Evolutionary conservation across 352 stramenopile genomes (phyloP), one percentile per base, ranked within the genome.

Genomic region (Phytophthora sp.): DNA sequence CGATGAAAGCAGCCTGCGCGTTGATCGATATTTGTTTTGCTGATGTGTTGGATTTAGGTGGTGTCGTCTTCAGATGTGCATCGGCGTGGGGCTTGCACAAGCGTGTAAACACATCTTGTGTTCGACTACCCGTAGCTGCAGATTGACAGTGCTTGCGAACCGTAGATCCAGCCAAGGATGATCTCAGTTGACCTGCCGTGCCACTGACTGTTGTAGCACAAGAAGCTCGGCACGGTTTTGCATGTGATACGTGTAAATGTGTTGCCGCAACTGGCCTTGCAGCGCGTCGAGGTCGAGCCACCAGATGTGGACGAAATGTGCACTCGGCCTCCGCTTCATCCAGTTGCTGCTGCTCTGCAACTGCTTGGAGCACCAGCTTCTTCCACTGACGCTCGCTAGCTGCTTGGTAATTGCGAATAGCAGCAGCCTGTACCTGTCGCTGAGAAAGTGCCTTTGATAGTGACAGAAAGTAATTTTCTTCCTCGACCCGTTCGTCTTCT

Each of bases 361-460:
- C 43, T 11, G 42, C 55, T 35, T 65, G 62, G 4, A 75, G 55
- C 30, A 56, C 42, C 20, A 74, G 23, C 21, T 72, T 84, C 21
- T 74, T 80, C 69, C 70, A 83, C 27, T 61, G 32, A 4, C 74
- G 73, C 26, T 66, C 69, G 2, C 41, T 49, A 26, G 71, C 56
- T 30, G 66, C 59, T 46, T 64, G 54, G 23, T 75, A 79, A 34
- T 84, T 87, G 43, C 77, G 72, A 50, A 71, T 54, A 13, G 57
- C 53, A 46, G 75, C 77, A 18, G 62, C 55, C n/a, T 67, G 20
- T 8, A 82, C 60, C 10, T 43, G 46, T 24, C 34, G 13, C 5
- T 31, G 4, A 0, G 75, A 59, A n/a, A 84, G 49, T 2, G 55
- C 17, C 37, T 54, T 70, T 6, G 11, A 45, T 9, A 62, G 42